Percentiles rank a stretch among this genome's conserved stretches.
Evolutionary conservation across 106 monocot species (phyloP).

Genomic region (Xerophyta viscosa): DNA sequence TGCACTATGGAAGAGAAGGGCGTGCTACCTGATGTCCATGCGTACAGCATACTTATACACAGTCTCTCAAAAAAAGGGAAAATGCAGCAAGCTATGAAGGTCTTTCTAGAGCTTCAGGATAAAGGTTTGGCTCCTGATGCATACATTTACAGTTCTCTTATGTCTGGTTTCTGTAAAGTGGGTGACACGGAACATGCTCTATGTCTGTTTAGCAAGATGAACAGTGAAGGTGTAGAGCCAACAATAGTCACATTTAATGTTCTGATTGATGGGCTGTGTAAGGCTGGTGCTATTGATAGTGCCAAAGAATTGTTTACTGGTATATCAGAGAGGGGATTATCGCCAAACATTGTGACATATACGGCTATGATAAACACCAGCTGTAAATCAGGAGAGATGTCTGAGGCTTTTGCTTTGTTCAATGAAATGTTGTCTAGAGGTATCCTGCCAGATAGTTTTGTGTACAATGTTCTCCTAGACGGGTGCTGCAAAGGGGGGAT

Average conservation of each 20-base stretch:
- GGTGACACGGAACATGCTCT: conserved; percentile 48
- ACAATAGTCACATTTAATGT: conserved; percentile 66
- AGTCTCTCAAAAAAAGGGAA: conserved; percentile 48
- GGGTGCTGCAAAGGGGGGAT: conserved; percentile 57
- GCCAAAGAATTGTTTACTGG: conserved; percentile 36
- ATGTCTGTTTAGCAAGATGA: conserved; percentile 50
- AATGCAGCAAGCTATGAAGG: conserved; percentile 51
- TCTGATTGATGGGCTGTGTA: conserved; percentile 64
- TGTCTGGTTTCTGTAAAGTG: conserved; percentile 54
- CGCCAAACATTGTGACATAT: conserved; percentile 62
- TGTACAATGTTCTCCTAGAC: conserved; percentile 42
- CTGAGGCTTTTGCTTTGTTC: conserved; percentile 59
- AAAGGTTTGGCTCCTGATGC: conserved; percentile 57
- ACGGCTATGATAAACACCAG: conserved; percentile 61
- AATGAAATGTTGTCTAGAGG: conserved; percentile 64
- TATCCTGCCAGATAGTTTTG: conserved; percentile 41
- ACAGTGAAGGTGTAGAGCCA: conserved; percentile 44
- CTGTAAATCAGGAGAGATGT: conserved; percentile 46
- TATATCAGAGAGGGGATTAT: conserved; percentile 37
- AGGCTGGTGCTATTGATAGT: conserved; percentile 42
- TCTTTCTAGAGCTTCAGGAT: conserved; percentile 46
- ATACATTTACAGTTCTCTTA: conserved; percentile 55
- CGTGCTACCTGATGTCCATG: conserved; percentile 51
- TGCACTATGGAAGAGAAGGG: conserved; percentile 35
- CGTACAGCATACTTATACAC: conserved; percentile 64